phyloP scores from a whole-genome alignment of 2,329 filamentous ascomycete species.

The Chaetomium sp. region DNA sequence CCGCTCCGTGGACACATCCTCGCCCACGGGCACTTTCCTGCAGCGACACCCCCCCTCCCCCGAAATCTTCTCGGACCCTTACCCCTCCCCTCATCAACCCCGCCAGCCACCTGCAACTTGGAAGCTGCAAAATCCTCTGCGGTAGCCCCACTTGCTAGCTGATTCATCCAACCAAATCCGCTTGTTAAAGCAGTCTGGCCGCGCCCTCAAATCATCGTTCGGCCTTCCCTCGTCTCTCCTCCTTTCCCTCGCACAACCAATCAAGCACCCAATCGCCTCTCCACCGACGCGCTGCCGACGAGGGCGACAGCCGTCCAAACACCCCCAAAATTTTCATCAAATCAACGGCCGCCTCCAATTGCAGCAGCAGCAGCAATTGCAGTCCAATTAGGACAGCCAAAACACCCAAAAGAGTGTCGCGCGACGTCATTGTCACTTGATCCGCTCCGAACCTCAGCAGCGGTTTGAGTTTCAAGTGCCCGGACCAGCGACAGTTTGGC shows the following conservation, averaged over 20 bases:
- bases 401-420: constrained; percentile 15
- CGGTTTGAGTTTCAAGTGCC: constrained; percentile 3
- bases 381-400: constrained; percentile 36
- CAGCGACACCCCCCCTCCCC: constrained; percentile 25
- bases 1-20: constrained; percentile 2
- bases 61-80: constrained; percentile 22
- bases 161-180: constrained; percentile 55
- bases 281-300: constrained; percentile 40
- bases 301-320: constrained; percentile 29
- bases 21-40: constrained; percentile 22
- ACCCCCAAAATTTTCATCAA: constrained; percentile 37
- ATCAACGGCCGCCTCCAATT: constrained; percentile 38
- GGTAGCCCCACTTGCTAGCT: constrained; percentile 44
- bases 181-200: constrained; percentile 45
- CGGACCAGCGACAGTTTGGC: constrained; percentile 18
- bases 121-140: constrained; percentile 26
- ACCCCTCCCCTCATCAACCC: constrained; percentile 25
- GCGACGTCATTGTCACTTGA: constrained; percentile 25
- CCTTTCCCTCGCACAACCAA: constrained; percentile 53
- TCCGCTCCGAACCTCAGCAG: constrained; percentile 18
- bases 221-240: constrained; percentile 47
- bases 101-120: constrained; percentile 32
- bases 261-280: constrained; percentile 46
- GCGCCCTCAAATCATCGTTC: constrained; percentile 57
- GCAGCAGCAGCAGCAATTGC: constrained; percentile 25